These are phyloP conservation scores for Cyclotella kingstonii DNA, from an alignment of 108 stramenopile species.

Conservation along the genomic window DNA sequence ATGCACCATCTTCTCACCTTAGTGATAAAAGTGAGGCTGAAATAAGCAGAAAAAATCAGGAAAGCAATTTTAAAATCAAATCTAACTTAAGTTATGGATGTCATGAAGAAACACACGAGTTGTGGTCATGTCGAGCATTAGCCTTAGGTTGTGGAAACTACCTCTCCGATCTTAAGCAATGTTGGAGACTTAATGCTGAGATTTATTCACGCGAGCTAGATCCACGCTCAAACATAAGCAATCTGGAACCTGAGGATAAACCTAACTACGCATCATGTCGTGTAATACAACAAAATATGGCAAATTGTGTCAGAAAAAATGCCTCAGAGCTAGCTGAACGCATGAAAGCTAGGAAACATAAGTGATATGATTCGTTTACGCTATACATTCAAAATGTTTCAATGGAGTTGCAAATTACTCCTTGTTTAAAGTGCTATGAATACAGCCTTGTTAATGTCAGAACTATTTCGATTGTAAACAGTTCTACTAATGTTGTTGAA, in stretches of 20 bases:
- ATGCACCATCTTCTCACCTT: too few species aligned
- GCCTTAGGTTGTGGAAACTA: slow-evolving; percentile 32
- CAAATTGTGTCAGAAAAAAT: slow-evolving; percentile 33
- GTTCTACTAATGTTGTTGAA: too few species aligned
- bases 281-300: slow-evolving; percentile 34
- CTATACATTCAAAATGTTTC: background rate
- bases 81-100: slow-evolving; percentile 23
- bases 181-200: slow-evolving; percentile 17
- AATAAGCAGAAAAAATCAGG: background rate
- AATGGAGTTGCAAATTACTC: too few species aligned
- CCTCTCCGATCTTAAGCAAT: slow-evolving; percentile 21
- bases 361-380: background rate
- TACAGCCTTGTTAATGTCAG: too few species aligned
- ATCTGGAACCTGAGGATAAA: background rate
- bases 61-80: background rate
- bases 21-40: background rate
- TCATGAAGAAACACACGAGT: slow-evolving; percentile 33
- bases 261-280: slow-evolving; percentile 1
- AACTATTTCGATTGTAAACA: too few species aligned
- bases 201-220: background rate
- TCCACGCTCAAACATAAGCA: background rate
- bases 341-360: slow-evolving; percentile 12
- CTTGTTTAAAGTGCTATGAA: background rate
- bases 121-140: slow-evolving; percentile 44
- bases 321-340: slow-evolving; percentile 27